Evolutionary conservation across 768 basidiomycete genomes (phyloP), one percentile per base, ranked within the genome.

Genomic region (Mycena latifolia): DNA sequence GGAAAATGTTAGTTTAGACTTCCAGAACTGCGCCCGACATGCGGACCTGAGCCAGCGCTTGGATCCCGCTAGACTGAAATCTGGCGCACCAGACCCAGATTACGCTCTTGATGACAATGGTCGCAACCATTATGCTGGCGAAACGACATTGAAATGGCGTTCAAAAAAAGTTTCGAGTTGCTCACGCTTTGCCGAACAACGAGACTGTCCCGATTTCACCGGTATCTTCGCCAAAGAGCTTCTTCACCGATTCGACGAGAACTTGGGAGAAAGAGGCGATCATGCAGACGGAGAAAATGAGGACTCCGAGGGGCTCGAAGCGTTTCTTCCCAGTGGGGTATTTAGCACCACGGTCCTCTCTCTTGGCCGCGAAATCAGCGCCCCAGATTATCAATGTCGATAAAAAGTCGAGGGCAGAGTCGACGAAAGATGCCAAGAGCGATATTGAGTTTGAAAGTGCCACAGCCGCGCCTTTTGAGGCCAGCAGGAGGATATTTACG

Each of bases 251-350:
- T 27, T 71, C 70, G 25, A 65, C 47, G 6, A 67, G 58, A 33
- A 71, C 70, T 45, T 68, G 66, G 15, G 63, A 64, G 56, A 71
- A 71, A 8, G 66, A 68, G 6, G 70, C 67, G 20, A 71, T 66
- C 70, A 71, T 71, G 63, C 66, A 68, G 28, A 71, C 70, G n/a
- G 63, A 65, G 47, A 71, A 71, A 3, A 71, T 61, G 37, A 71
- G 63, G 17, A 71, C 70, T 2, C 70, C 70, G 25, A 71, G 63
- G 6, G 70, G 70, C 45, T 71, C 70, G 60, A 71, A 68, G 52
- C 70, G 70, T 55, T 68, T 67, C 39, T 68, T 67, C 33, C 70
- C 70, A 5, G 67, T 68, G 8, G 70, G 70, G 25, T 62, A 71
- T 63, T 66, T 71, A 15, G 63, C 17, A 22, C 61, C 41, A 8